Evolutionary conservation across 2,329 filamentous ascomycete genomes (phyloP).

Genomic region (Trichoderma sp.): DNA sequence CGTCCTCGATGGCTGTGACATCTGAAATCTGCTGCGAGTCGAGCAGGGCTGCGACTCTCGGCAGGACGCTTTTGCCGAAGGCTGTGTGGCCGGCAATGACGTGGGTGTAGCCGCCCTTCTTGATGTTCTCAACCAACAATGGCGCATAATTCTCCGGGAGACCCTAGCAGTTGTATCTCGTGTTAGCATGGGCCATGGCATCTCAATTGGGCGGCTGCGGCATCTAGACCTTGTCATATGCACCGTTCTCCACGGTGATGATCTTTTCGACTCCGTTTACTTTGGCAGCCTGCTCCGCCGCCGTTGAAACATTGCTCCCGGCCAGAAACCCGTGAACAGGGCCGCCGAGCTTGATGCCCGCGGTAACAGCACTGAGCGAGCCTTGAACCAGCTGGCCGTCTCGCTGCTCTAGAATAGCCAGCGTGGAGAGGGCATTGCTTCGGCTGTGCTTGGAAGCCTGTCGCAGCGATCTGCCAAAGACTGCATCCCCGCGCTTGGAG

Average conservation of each 20-base stretch:
- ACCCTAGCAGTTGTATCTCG: conserved; percentile 49
- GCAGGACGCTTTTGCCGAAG: conserved; percentile 93
- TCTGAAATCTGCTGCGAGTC: conserved; percentile 94
- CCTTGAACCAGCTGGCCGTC: conserved; percentile 81
- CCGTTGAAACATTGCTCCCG: conserved; percentile 69
- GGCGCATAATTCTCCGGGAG: conserved; percentile 94
- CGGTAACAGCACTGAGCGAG: conserved; percentile 80
- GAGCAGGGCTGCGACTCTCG: conserved; percentile 83
- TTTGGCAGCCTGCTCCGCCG: conserved; percentile 82
- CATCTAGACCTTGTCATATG: conserved; percentile 77
- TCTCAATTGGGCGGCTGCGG: not conserved
- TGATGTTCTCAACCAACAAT: conserved; percentile 91
- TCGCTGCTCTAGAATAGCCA: conserved; percentile 88
- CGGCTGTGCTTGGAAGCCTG: conserved; percentile 5
- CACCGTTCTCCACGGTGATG: conserved; percentile 78
- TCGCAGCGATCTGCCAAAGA: conserved; percentile 1
- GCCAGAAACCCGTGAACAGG: conserved; percentile 74
- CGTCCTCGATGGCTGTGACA: conserved; percentile 78
- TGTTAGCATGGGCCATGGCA: not conserved
- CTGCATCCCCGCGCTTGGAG: conserved; percentile 12
- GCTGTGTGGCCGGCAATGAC: conserved; percentile 87
- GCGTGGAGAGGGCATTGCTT: conserved; percentile 26
- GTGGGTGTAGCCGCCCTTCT: conserved; percentile 91
- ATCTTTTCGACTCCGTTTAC: conserved; percentile 90
- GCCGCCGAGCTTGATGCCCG: conserved; percentile 82